These are phyloP conservation scores for Erodium trifolium DNA, from an alignment of 441 rosid species.

Conservation along the genomic window DNA sequence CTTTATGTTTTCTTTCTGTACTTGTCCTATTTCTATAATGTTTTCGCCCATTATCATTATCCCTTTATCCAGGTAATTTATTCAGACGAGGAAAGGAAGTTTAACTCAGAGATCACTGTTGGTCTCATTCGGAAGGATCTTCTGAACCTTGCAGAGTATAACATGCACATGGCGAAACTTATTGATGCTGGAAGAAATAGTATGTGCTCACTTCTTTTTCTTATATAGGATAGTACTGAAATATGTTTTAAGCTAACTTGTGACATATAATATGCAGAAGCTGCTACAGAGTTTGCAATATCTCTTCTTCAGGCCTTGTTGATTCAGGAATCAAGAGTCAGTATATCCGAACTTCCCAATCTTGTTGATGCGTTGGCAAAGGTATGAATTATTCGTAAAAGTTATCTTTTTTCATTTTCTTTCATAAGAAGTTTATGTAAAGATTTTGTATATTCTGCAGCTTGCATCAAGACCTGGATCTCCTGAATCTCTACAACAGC, in stretches of 20 bases:
- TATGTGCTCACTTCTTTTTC: slow-evolving; percentile 11
- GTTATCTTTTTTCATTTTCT: background rate
- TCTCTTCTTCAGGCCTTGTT: slow-evolving; percentile 27
- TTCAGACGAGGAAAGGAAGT: slow-evolving; percentile 30
- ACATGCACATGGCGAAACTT: slow-evolving; percentile 29
- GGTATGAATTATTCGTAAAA: slow-evolving; percentile 11
- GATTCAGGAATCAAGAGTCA: slow-evolving; percentile 25
- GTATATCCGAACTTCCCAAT: slow-evolving; percentile 24
- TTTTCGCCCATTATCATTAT: background rate
- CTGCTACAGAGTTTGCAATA: slow-evolving; percentile 29
- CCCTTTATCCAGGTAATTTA: slow-evolving; percentile 21
- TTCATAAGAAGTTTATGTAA: background rate
- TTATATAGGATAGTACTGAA: slow-evolving; percentile 3
- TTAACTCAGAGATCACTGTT: slow-evolving; percentile 25
- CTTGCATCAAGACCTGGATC: slow-evolving; percentile 24
- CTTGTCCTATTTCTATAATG: background rate
- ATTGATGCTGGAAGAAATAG: slow-evolving; percentile 32
- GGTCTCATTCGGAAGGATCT: slow-evolving; percentile 27
- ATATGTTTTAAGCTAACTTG: slow-evolving; percentile 9
- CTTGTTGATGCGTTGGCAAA: slow-evolving; percentile 28
- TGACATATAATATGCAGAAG: slow-evolving; percentile 21
- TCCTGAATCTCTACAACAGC: slow-evolving; percentile 26
- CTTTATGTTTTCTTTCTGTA: background rate
- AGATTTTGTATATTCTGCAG: slow-evolving; percentile 14
- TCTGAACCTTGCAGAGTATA: slow-evolving; percentile 26